phyloP scores from a whole-genome alignment of 1,284 basidiomycete genomes.

The Boletus mariae region DNA sequence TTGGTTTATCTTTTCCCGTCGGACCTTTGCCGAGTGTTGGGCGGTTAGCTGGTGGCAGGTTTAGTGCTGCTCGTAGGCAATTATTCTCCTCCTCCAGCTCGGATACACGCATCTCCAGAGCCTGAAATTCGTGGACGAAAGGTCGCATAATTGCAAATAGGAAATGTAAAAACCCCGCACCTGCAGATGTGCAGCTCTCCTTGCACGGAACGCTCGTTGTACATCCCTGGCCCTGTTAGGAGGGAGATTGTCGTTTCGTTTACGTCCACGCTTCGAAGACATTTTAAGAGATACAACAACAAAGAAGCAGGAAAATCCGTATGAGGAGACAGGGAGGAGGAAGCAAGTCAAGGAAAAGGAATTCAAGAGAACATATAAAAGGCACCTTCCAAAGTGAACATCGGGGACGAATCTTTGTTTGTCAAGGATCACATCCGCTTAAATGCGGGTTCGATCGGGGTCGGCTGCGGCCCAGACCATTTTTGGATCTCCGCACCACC shows the following conservation, averaged over 20 bases:
- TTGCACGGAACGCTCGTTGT: slow-evolving; percentile 87
- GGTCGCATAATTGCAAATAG: slow-evolving; percentile 40
- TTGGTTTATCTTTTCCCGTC: slow-evolving; percentile 78
- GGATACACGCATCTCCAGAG: slow-evolving; percentile 77
- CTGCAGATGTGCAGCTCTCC: slow-evolving; percentile 85
- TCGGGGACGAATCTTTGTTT: slow-evolving; percentile 37
- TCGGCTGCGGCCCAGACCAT: slow-evolving; percentile 36
- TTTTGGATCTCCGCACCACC: slow-evolving; percentile 36
- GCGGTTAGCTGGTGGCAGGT: slow-evolving; percentile 71
- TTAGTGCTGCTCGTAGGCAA: slow-evolving; percentile 70
- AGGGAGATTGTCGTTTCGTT: slow-evolving; percentile 88
- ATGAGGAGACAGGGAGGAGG: slow-evolving; percentile 27
- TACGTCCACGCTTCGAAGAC: slow-evolving; percentile 86
- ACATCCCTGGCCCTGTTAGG: slow-evolving; percentile 91
- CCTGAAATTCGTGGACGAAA: slow-evolving; percentile 45
- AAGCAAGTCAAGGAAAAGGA: slow-evolving; percentile 29
- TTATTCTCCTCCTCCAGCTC: slow-evolving; percentile 85
- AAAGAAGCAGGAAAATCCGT: slow-evolving; percentile 15
- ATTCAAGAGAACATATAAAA: slow-evolving; percentile 41
- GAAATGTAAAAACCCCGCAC: slow-evolving; percentile 43
- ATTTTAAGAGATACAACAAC: slow-evolving; percentile 36
- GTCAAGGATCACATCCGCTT: slow-evolving; percentile 33
- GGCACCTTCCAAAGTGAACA: slow-evolving; percentile 34
- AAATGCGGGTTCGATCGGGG: slow-evolving; percentile 38
- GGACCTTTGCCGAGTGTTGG: slow-evolving; percentile 74